Conservation (phyloP, 2,329 filamentous ascomycete genomes). For the Beauveria pseudobassiana region DNA sequence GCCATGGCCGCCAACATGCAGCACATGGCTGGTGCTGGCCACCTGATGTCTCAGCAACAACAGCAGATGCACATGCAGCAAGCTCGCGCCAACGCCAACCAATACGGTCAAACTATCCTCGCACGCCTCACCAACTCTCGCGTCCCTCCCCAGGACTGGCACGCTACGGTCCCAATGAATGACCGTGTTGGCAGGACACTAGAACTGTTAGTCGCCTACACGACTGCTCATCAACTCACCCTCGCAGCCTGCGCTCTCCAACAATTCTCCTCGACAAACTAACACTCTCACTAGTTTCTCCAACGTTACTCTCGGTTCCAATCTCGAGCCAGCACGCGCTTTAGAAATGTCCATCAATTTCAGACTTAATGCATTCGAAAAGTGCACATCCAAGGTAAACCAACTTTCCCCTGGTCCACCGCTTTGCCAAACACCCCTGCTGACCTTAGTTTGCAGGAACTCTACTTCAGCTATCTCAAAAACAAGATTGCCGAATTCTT, state of each 20-base stretch:
- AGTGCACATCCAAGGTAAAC: conserved; percentile 41
- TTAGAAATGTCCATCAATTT: conserved; percentile 20
- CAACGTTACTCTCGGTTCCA: conserved; percentile 38
- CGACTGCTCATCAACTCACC: neutral
- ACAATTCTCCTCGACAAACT: neutral
- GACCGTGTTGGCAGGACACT: conserved; percentile 37
- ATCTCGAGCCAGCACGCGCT: neutral
- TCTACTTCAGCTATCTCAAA: conserved; percentile 42
- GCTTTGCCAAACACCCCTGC: neutral
- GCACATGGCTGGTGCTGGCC: conserved; percentile 41
- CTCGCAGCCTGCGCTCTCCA: neutral
- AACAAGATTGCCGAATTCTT: conserved; percentile 41
- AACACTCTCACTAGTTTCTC: conserved; percentile 35
- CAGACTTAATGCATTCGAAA: conserved; percentile 40
- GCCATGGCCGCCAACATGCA: conserved; percentile 55
- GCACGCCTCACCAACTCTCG: conserved; percentile 29
- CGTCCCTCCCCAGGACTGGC: conserved; percentile 27
- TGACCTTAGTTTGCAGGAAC: conserved; percentile 30
- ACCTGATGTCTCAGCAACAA: conserved; percentile 35
- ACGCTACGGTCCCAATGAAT: conserved; percentile 27
- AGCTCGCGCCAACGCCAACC: conserved; percentile 13
- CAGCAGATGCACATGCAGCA: conserved; percentile 29
- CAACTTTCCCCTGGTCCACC: neutral
- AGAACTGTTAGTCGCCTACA: conserved; percentile 31
- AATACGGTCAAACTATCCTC: conserved; percentile 33